Base-by-base conservation (phyloP, 768 basidiomycete species). In the Pisolithus albus region DNA sequence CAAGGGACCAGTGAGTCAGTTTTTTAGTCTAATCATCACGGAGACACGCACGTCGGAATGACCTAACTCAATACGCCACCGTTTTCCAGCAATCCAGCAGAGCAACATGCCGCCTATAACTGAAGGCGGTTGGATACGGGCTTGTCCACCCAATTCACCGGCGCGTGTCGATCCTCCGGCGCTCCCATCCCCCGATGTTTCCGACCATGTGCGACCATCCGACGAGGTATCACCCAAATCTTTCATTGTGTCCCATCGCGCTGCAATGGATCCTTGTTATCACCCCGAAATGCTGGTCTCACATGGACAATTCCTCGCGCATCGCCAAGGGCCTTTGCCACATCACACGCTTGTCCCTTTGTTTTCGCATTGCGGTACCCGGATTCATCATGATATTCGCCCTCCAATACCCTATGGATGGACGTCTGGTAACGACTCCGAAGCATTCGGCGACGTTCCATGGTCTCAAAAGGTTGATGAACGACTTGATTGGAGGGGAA, bases 401-500 rank as follows among this genome's bases (percentile, higher is more conserved):
- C 69, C 75, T 4, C 74, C 78, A 1, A 69, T 69, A 1, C 71
- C 74, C 0, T 77, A 78, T 47, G 71, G 66, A 9, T 82, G 77
- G 77, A 47, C 73, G 0, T 74, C 71, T 8, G 75, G 76, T 15
- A 63, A 73, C 6, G 59, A 61, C 13, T 67, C 72, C 5, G 68
- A 69, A 1, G 62, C 62, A 1, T 71, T 81, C 56, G 61, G 57
- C 1, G 81, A 88, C 63, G 77, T 83, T 9, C 73, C 72, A 0
- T 92, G 84, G 79, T 76, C 81, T 10, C 71, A 77, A 28, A 89
- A 84, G 68, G 24, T 67, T 1, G 77, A 85, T 60, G 79, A 83
- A 52, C 70, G 78, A 3, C 57, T 88, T 16, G 70, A 81, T 39
- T 90, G 88, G 88, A 73, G 88, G 38, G 88, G 88, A 3, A 79